These are phyloP conservation scores for Stagonosporopsis vannaccii DNA, from an alignment of 2,329 filamentous ascomycete species.

Conservation along the genomic window DNA sequence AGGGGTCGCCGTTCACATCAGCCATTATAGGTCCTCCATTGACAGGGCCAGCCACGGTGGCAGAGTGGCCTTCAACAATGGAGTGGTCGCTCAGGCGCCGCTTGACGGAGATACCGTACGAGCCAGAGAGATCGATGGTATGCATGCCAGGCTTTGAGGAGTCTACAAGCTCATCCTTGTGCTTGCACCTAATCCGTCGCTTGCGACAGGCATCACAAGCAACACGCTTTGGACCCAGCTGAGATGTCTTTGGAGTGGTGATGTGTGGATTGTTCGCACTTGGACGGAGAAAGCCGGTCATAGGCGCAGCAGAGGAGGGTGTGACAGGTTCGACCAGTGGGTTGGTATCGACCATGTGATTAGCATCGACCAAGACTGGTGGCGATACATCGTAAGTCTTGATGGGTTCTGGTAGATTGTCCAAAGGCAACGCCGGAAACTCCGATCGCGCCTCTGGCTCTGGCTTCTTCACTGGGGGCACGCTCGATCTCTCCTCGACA, in stretches of 20 bases:
- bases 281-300: constrained; percentile 48
- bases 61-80: constrained; percentile 27
- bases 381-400: constrained; percentile 27
- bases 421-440: constrained; percentile 53
- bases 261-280: constrained; percentile 49
- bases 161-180: constrained; percentile 62
- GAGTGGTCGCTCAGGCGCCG: constrained; percentile 44
- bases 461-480: constrained; percentile 62
- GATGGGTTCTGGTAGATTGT: constrained; percentile 51
- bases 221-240: constrained; percentile 66
- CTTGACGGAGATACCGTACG: constrained; percentile 44
- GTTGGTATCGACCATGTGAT: not conserved
- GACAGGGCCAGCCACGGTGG: constrained; percentile 28
- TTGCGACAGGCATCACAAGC: constrained; percentile 70
- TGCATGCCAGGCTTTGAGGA: constrained; percentile 41
- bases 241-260: constrained; percentile 63
- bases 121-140: constrained; percentile 42
- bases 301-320: constrained; percentile 38
- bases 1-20: constrained; percentile 46
- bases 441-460: constrained; percentile 61
- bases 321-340: constrained; percentile 18
- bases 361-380: constrained; percentile 7
- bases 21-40: constrained; percentile 44
- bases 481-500: constrained; percentile 62
- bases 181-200: constrained; percentile 68